Evolutionary conservation across 805 yeast genomes (phyloP), one percentile per base, ranked within the genome.

Genomic region (Saccharomycopsis fermentans): DNA sequence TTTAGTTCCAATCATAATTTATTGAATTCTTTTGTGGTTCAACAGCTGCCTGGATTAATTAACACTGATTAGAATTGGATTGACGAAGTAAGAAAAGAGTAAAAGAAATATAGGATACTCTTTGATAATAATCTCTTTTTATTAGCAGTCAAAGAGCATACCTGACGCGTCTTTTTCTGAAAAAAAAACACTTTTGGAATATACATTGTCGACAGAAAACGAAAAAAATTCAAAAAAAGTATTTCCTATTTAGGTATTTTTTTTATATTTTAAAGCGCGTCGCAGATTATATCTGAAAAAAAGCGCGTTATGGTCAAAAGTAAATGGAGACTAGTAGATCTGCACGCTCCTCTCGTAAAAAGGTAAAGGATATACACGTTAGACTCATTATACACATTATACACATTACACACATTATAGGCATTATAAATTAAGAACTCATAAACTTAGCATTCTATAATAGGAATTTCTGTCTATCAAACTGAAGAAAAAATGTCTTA

Each of bases 161-260:
- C 17, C 50, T 11, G 50, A 43, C 50, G 50, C 50, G 50, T 43
- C 50, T 43, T 24, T 43, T 43, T 43, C 24, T 19, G 21, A 21
- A 21, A 32, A 32, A 32, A 32, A 32, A 32, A 32, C 29, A 43
- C 24, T 11, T 24, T 1, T 21, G 26, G 29, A 43, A 24, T 21
- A 12, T 21, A 19, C 29, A 21, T 12, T 43, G 16, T 9, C 26
- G 50, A 21, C 4, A 21, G 50, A 21, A 16, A 21, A 11, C 21
- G 26, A 43, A 43, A 43, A 43, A 43, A 21, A n/a, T 43, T 43
- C n/a, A 24, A 21, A 43, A 43, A 43, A 43, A 43, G 24, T 43
- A 43, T 43, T 43, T 43, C 50, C 50, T 43, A 43, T 43, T 43
- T 43, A 26, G 50, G 50, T 43, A 43, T 4, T 43, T 43, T 40